A percentile compares a stretch with the other conserved stretches of the same genome.
Evolutionary conservation across 1,284 basidiomycete genomes (phyloP).

Genomic region (Sanghuangporus sanghuang): DNA sequence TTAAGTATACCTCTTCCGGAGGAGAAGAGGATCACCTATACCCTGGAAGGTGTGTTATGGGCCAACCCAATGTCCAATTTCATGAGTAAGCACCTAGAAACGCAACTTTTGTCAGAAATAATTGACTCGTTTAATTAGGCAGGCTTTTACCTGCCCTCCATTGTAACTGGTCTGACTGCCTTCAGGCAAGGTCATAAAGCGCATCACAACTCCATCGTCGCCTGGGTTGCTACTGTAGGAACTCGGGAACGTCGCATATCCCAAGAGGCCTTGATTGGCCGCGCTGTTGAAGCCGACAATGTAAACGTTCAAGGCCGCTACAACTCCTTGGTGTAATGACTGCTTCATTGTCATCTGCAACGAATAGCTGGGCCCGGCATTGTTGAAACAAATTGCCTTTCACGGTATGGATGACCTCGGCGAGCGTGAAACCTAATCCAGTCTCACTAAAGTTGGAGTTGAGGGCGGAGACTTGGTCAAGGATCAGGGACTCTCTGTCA

Average conservation of each 20-base stretch:
- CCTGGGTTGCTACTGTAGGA: constrained; percentile 28
- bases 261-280: constrained; percentile 28
- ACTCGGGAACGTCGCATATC: constrained; percentile 36
- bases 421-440: constrained; percentile 38
- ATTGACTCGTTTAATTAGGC: constrained; percentile 24
- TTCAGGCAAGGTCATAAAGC: constrained; percentile 35
- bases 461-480: constrained; percentile 38
- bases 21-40: not conserved
- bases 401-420: constrained; percentile 30
- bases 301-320: constrained; percentile 33
- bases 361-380: constrained; percentile 20
- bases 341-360: constrained; percentile 29
- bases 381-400: constrained; percentile 36
- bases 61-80: constrained; percentile 36
- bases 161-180: constrained; percentile 39
- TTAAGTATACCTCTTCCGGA: not conserved
- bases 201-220: constrained; percentile 37
- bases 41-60: constrained; percentile 39
- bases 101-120: constrained; percentile 25
- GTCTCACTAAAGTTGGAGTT: constrained; percentile 40
- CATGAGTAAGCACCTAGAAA: constrained; percentile 33
- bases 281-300: constrained; percentile 30
- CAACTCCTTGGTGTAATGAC: constrained; percentile 27
- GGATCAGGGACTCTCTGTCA: constrained; percentile 33
- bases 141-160: constrained; percentile 31